A percentile compares a stretch with the other conserved stretches of the same genome.
Conservation (phyloP, 768 basidiomycete species). For the Suillus luteus region DNA sequence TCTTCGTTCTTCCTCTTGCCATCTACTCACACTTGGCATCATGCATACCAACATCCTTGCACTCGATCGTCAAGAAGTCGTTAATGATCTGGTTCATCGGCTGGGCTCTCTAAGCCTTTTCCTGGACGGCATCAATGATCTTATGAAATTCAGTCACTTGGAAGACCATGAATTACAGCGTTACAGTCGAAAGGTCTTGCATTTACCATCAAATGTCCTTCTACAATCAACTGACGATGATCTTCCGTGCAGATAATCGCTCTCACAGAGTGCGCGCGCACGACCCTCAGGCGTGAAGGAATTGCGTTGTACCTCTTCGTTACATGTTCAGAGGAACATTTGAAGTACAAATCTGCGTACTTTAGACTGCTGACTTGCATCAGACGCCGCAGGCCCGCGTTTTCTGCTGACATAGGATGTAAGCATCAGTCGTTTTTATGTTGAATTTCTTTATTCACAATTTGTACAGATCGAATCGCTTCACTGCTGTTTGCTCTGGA, state of each 20-base stretch:
- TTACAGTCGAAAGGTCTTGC: conserved; percentile 30
- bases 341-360: conserved; percentile 49
- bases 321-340: conserved; percentile 41
- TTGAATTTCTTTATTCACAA: conserved; percentile 1
- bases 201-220: background rate
- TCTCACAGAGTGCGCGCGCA: conserved; percentile 51
- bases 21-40: background rate
- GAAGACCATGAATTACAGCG: conserved; percentile 24
- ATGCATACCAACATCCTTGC: conserved; percentile 15
- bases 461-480: conserved; percentile 31
- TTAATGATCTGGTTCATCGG: conserved; percentile 30
- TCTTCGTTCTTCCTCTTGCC: conserved; percentile 13
- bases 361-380: conserved; percentile 48
- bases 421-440: conserved; percentile 10
- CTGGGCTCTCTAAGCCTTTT: conserved; percentile 33
- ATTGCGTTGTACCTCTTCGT: conserved; percentile 49
- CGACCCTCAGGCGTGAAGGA: conserved; percentile 44
- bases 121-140: conserved; percentile 29
- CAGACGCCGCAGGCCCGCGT: conserved; percentile 34
- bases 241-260: conserved; percentile 42
- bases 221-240: conserved; percentile 13
- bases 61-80: conserved; percentile 27
- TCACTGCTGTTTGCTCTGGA: conserved; percentile 36
- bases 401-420: conserved; percentile 30
- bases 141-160: conserved; percentile 21